Conservation (phyloP, 495 filamentous ascomycete species). For the Podospora pseudopauciseta region DNA sequence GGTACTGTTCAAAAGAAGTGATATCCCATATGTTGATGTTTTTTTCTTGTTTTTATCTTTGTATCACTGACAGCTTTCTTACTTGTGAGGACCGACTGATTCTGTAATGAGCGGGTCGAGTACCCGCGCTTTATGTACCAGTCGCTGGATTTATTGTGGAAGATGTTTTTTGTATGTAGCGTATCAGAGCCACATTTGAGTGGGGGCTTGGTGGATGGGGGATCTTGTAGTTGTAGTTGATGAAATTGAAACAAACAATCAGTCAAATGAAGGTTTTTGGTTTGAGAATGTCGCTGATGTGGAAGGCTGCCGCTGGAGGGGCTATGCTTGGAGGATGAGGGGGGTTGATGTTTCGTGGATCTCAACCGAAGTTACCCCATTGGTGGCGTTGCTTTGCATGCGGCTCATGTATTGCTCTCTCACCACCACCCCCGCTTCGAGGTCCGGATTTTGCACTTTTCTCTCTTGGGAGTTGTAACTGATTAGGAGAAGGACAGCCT, state of each 20-base stretch:
- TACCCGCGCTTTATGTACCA: not conserved
- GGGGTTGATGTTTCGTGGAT: not conserved
- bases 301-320: too few relatives aligned
- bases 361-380: conserved; percentile 24
- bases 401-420: not conserved
- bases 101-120: not conserved
- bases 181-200: not conserved
- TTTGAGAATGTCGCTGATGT: too few relatives aligned
- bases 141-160: not conserved
- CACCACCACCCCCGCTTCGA: not conserved
- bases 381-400: not conserved
- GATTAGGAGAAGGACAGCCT: too few relatives aligned
- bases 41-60: not conserved
- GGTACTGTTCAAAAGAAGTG: conserved; percentile 8
- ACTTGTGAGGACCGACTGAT: not conserved
- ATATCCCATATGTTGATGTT: conserved; percentile 1
- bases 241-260: not conserved
- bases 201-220: not conserved
- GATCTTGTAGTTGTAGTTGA: not conserved
- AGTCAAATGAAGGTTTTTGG: too few relatives aligned
- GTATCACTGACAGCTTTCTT: not conserved
- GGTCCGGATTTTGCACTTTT: not conserved
- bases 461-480: not conserved
- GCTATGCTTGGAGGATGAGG: not conserved
- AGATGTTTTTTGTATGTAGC: not conserved